These are phyloP conservation scores for Inga leiocalycina DNA, from an alignment of 306 rosid species.

Conservation along the genomic window DNA sequence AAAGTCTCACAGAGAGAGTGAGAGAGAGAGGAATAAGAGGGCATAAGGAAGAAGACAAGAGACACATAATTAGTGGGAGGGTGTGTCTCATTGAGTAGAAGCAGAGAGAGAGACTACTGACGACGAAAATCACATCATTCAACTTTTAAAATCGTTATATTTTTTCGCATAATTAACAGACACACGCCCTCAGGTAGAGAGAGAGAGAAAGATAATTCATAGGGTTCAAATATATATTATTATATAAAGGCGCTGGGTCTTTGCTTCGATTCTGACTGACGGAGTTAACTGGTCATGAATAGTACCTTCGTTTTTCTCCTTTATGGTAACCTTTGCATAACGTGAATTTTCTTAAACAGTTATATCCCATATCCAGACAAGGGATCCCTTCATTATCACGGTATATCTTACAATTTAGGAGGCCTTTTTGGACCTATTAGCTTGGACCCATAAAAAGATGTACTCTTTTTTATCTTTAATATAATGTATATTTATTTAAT, in stretches of 20 bases:
- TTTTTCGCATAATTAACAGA: not conserved
- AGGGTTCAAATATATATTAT: not conserved
- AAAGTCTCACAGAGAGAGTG: not conserved
- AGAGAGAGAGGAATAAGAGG: not conserved
- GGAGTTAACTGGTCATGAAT: not conserved
- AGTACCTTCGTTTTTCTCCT: not conserved
- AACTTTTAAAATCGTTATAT: conserved; percentile 39
- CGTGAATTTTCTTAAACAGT: not conserved
- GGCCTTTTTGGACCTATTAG: not conserved
- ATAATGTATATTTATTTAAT: too few species aligned
- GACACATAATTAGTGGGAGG: conserved; percentile 46
- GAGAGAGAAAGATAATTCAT: not conserved
- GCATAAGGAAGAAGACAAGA: conserved; percentile 39
- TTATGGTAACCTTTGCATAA: not conserved
- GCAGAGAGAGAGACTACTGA: conserved; percentile 33
- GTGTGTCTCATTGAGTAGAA: conserved; percentile 47
- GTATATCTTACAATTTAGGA: not conserved
- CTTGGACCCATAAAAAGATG: not conserved
- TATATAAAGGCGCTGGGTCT: too few species aligned
- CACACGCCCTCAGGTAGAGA: not conserved
- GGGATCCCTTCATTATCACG: not conserved
- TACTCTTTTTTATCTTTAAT: too few species aligned
- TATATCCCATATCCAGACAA: not conserved
- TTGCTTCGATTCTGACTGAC: not conserved
- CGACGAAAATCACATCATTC: conserved; percentile 37